A percentile compares a stretch with the other conserved stretches of the same genome.
Conservation (phyloP, 345 rosid species). For the Fremontodendron californicum region DNA sequence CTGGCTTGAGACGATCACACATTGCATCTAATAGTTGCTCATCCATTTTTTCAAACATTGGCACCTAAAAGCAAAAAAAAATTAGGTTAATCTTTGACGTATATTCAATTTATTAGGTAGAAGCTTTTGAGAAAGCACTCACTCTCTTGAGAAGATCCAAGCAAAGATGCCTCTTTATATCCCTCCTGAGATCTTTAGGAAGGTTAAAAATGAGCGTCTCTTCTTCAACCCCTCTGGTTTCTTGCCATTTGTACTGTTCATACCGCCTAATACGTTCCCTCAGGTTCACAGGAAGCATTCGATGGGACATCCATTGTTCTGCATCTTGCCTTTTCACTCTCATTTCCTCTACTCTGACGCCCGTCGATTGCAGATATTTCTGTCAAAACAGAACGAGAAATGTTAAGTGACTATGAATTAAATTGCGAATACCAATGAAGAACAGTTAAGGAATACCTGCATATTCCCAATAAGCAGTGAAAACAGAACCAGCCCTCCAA, state of each 20-base stretch:
- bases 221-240: conserved; percentile 83
- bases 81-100: neutral
- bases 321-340: conserved; percentile 74
- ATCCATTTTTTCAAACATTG: conserved; percentile 74
- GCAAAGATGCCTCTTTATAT: conserved; percentile 78
- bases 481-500: conserved; percentile 53
- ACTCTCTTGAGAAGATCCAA: conserved; percentile 62
- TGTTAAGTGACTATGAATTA: neutral
- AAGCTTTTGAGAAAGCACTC: conserved; percentile 20
- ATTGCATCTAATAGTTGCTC: conserved; percentile 69
- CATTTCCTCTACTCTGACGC: conserved; percentile 76
- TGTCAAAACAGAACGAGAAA: conserved; percentile 19
- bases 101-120: neutral
- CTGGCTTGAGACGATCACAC: conserved; percentile 64
- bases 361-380: conserved; percentile 70
- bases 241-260: conserved; percentile 85
- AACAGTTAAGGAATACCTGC: conserved; percentile 37
- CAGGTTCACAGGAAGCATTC: conserved; percentile 62
- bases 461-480: conserved; percentile 57
- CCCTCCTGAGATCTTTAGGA: conserved; percentile 78
- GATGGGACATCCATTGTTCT: conserved; percentile 85
- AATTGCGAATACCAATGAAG: neutral
- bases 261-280: conserved; percentile 60
- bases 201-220: conserved; percentile 50
- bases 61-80: conserved; percentile 39